Evolutionary conservation across 441 rosid species (phyloP).

Genomic region (Melastoma candidum): DNA sequence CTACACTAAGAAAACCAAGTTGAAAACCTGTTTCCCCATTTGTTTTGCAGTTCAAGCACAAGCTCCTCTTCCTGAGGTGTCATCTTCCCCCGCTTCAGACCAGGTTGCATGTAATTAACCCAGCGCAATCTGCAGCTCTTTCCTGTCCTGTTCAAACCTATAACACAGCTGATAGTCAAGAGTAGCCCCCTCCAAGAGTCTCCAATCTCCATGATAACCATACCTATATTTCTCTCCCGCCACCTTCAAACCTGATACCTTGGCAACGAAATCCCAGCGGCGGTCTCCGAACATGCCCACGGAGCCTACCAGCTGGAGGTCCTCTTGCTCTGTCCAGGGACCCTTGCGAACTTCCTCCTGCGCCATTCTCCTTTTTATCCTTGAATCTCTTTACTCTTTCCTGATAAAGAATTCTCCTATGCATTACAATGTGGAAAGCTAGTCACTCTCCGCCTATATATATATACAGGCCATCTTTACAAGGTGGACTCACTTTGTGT

Average conservation of each 20-base stretch:
- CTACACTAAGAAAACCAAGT: too few species aligned
- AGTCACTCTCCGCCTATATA: constrained; percentile 15
- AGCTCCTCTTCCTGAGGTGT: constrained; percentile 81
- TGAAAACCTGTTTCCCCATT: constrained; percentile 91
- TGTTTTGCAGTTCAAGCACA: constrained; percentile 81
- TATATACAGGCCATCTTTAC: constrained; percentile 26
- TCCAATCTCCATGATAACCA: constrained; percentile 37
- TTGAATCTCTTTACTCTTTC: constrained; percentile 5
- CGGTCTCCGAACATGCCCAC: constrained; percentile 92
- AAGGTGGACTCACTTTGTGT: constrained; percentile 22
- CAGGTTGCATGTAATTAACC: constrained; percentile 98
- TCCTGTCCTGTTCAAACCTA: constrained; percentile 98
- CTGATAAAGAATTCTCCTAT: neutral
- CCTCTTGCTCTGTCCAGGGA: constrained; percentile 97
- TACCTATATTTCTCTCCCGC: constrained; percentile 90
- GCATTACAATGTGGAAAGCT: constrained; percentile 9
- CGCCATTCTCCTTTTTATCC: constrained; percentile 38
- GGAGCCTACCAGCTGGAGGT: constrained; percentile 66
- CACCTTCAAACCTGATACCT: constrained; percentile 99
- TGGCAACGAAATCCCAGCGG: constrained; percentile 96
- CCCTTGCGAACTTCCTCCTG: constrained; percentile 75
- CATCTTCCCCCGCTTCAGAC: constrained; percentile 90
- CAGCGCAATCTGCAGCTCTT: constrained; percentile 98
- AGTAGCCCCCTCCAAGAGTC: constrained; percentile 41
- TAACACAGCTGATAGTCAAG: constrained; percentile 58